Evolutionary conservation across 805 yeast genomes (phyloP), one percentile per base, ranked within the genome.

Genomic region (Teunomyces aglyptinius): DNA sequence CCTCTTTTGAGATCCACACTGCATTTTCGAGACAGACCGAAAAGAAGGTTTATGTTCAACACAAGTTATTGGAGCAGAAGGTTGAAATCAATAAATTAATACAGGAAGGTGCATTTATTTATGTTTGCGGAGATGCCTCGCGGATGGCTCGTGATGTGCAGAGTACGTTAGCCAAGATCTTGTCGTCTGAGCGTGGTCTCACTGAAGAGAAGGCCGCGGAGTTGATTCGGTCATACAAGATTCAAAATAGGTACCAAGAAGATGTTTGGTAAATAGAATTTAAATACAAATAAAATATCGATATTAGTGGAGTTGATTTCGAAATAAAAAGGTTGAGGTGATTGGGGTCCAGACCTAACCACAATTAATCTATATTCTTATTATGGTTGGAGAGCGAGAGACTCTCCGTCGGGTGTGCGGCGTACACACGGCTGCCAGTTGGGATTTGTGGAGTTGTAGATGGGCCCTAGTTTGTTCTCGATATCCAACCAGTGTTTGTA

Each of bases 51-150:
- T 92, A 92, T 58, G 99, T 92, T 47, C 99, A 92, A 71, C 85
- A 94, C 62, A 81, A 78, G 53, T 62, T 94, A 55, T 55, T 65
- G 41, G 86, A 83, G 50, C 63, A 80, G 62, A 60, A 75, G 58
- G 60, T 76, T 54, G 71, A 78, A 53, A 67, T 86, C 46, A 81
- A 82, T 56, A 71, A 80, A 41, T 68, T 85, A 41, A 62, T 85
- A 44, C 54, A 58, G 19, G 65, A 68, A 41, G 97, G 96, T 48
- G 98, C 96, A 0, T 86, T 83, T 64, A 78, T 92, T 55, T 92
- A 94, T 65, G 96, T 92, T 32, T 92, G 99, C 77, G 99, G 98
- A 63, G 98, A 94, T 71, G 98, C 99, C 20, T 80, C 86, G 24
- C 81, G 80, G 54, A 94, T 92, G 99, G 97, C 98, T 3, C 85